Evolutionary conservation across 345 rosid genomes (phyloP).

Genomic region (Zanthoxylum bungeanum): DNA sequence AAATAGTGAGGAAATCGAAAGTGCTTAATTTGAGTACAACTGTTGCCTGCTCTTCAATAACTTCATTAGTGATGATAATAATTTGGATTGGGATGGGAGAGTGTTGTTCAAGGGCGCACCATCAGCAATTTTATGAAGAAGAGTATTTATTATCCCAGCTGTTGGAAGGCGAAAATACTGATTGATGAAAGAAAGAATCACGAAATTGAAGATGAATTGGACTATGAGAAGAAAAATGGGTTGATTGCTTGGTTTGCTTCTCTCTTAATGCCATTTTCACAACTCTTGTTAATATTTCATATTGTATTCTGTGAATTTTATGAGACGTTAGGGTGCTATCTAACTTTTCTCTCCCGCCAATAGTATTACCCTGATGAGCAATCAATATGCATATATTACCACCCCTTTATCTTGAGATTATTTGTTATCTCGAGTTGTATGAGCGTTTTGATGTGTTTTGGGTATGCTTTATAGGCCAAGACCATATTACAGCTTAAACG

Average conservation of each 20-base stretch:
- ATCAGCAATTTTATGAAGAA: constrained; percentile 1
- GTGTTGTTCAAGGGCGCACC: constrained; percentile 16
- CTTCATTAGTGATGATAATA: constrained; percentile 22
- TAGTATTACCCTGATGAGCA: too few relatives aligned
- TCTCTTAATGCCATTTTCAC: constrained; percentile 12
- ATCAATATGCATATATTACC: too few relatives aligned
- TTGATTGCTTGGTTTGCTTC: constrained; percentile 41
- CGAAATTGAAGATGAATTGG: background rate
- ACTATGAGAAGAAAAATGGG: constrained; percentile 15
- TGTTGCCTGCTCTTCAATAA: constrained; percentile 18
- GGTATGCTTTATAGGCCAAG: too few relatives aligned
- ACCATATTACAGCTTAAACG: too few relatives aligned
- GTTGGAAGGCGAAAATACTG: constrained; percentile 22
- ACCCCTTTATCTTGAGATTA: too few relatives aligned
- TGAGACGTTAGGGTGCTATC: too few relatives aligned
- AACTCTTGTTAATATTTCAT: background rate
- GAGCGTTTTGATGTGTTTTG: too few relatives aligned
- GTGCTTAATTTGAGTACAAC: constrained; percentile 2
- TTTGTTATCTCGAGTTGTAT: too few relatives aligned
- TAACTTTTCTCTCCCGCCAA: too few relatives aligned
- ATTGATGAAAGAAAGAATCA: constrained; percentile 1
- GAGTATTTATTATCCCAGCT: constrained; percentile 13
- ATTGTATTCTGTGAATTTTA: background rate
- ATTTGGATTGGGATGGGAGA: constrained; percentile 36
- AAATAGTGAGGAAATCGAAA: background rate